These are phyloP conservation scores for Centella asiatica DNA, from an alignment of 129 eudicot genomes.

Conservation along the genomic window DNA sequence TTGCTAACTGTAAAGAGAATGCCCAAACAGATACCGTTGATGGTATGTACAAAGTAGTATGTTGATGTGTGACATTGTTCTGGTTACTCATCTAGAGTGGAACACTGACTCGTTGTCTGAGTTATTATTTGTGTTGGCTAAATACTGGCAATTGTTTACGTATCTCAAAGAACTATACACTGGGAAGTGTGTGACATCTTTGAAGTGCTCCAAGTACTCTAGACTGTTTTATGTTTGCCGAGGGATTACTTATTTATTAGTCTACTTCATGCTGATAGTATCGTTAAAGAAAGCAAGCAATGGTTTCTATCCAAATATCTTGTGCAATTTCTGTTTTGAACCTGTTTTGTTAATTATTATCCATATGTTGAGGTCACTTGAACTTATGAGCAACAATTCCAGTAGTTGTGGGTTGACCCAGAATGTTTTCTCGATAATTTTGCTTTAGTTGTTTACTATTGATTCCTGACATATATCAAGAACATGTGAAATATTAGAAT, in stretches of 20 bases:
- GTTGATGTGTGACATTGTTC: neutral
- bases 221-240: neutral
- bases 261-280: neutral
- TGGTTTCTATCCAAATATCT: neutral
- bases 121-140: no score
- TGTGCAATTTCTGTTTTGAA: neutral
- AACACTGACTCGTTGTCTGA: neutral
- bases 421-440: neutral
- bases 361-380: neutral
- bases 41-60: conserved; percentile 48
- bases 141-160: no score
- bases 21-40: conserved; percentile 36
- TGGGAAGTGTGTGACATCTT: no score
- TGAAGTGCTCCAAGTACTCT: neutral
- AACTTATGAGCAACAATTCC: neutral
- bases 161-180: no score
- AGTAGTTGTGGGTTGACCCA: neutral
- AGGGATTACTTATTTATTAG: neutral
- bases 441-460: neutral
- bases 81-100: conserved; percentile 1
- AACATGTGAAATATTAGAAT: neutral
- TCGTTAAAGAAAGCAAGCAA: no score
- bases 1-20: conserved; percentile 43
- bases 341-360: neutral
- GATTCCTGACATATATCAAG: neutral